These are phyloP conservation scores for Xylaria castorea DNA, from an alignment of 495 filamentous ascomycete species.

Conservation along the genomic window DNA sequence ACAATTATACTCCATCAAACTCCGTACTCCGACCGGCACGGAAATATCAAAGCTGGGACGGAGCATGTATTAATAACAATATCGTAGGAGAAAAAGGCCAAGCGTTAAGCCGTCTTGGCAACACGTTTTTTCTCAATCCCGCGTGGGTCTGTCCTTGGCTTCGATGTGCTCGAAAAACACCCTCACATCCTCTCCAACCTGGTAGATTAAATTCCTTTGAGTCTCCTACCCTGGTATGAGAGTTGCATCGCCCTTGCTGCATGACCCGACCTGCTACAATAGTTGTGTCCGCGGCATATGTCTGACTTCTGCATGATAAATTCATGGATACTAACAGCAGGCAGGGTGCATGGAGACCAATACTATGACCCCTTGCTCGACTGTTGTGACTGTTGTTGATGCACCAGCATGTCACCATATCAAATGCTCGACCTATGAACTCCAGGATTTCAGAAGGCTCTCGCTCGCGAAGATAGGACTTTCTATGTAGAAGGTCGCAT, in stretches of 20 bases:
- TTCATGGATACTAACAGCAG: background rate
- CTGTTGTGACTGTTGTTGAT: background rate
- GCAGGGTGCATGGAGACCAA: background rate
- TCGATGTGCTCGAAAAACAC: background rate
- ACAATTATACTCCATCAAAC: background rate
- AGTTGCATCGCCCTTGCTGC: background rate
- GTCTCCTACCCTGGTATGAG: background rate
- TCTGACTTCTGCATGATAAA: constrained; percentile 4
- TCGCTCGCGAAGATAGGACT: background rate
- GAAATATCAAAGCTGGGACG: background rate
- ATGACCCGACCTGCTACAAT: background rate
- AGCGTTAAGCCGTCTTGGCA: constrained; percentile 28
- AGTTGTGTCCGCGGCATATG: background rate
- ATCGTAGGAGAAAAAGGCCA: background rate
- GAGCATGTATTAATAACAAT: background rate
- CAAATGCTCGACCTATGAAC: background rate
- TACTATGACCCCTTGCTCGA: background rate
- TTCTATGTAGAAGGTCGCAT: constrained; percentile 3
- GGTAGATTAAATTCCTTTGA: background rate
- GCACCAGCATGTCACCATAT: background rate
- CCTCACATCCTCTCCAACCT: background rate
- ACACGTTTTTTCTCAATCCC: constrained; percentile 26
- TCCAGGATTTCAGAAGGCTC: background rate
- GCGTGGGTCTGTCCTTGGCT: constrained; percentile 20
- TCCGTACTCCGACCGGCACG: constrained; percentile 18